Percentiles rank a stretch among this genome's conserved stretches.
These are phyloP conservation scores for Smittium mucronatum DNA, from an alignment of 371 early-diverging fungal genomes.

Conservation along the genomic window DNA sequence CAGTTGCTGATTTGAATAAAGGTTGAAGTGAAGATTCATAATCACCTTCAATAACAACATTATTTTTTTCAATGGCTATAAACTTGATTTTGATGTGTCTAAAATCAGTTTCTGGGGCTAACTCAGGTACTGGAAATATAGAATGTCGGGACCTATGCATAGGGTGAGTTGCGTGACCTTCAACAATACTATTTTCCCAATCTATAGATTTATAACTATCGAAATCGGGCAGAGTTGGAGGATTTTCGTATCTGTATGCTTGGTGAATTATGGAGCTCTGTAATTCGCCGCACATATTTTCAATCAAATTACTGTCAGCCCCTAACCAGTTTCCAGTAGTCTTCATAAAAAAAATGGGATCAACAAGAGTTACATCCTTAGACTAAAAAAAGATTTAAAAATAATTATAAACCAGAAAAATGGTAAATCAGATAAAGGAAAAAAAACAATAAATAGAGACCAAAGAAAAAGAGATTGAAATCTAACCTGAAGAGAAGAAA, in stretches of 20 bases:
- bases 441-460: neutral
- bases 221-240: constrained; percentile 36
- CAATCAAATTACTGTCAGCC: constrained; percentile 14
- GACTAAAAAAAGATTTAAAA: neutral
- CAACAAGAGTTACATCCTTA: neutral
- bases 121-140: constrained; percentile 40
- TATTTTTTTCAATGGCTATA: constrained; percentile 37
- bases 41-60: constrained; percentile 38
- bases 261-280: constrained; percentile 35
- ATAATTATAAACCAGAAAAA: no score
- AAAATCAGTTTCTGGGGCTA: constrained; percentile 37
- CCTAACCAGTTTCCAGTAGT: constrained; percentile 29
- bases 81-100: constrained; percentile 36
- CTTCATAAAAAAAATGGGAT: constrained; percentile 24
- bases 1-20: constrained; percentile 25
- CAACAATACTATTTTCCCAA: constrained; percentile 61
- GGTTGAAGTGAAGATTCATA: constrained; percentile 32
- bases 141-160: constrained; percentile 56
- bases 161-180: constrained; percentile 69
- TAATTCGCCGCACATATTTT: constrained; percentile 29
- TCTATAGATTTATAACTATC: constrained; percentile 37
- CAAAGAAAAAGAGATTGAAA: neutral
- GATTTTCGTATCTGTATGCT: constrained; percentile 40
- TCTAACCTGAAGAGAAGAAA: neutral
- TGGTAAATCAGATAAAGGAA: neutral